Evolutionary conservation across 352 stramenopile species (phyloP).

Genomic region (Phytophthora fragariaefolia): DNA sequence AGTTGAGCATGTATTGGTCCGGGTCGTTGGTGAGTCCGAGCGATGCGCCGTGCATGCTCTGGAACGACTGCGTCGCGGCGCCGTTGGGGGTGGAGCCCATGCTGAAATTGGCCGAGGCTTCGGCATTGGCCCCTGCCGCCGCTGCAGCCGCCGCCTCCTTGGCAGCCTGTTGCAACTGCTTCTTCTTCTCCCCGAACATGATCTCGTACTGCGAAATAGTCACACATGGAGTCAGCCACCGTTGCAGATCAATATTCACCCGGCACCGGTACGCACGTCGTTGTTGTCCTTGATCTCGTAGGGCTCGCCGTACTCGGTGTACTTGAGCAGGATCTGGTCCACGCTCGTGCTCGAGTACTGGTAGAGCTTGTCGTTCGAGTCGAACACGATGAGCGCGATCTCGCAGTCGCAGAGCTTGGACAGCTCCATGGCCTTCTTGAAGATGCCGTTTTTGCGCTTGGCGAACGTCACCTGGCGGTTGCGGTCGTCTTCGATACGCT

Average conservation of each 20-base stretch:
- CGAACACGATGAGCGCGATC: slow-evolving; percentile 88
- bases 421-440: slow-evolving; percentile 90
- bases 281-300: slow-evolving; percentile 88
- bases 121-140: slow-evolving; percentile 35
- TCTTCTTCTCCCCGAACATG: slow-evolving; percentile 88
- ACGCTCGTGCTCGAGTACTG: slow-evolving; percentile 86
- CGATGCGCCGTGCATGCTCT: slow-evolving; percentile 43
- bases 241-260: not conserved
- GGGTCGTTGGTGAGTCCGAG: slow-evolving; percentile 71
- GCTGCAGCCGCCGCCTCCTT: slow-evolving; percentile 53
- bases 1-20: slow-evolving; percentile 69
- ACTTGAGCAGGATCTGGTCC: slow-evolving; percentile 87
- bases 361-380: slow-evolving; percentile 88
- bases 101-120: slow-evolving; percentile 41
- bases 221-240: not conserved
- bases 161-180: slow-evolving; percentile 45
- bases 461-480: slow-evolving; percentile 87
- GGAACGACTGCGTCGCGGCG: slow-evolving; percentile 39
- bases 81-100: slow-evolving; percentile 34
- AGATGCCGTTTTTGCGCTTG: slow-evolving; percentile 87
- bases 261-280: slow-evolving; percentile 56
- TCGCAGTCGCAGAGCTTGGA: slow-evolving; percentile 90
- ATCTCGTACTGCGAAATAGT: slow-evolving; percentile 68
- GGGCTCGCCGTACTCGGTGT: slow-evolving; percentile 85
- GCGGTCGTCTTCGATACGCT: slow-evolving; percentile 86